These are phyloP conservation scores for Fusarium compactum DNA, from an alignment of 2,329 filamentous ascomycete species.

Conservation along the genomic window DNA sequence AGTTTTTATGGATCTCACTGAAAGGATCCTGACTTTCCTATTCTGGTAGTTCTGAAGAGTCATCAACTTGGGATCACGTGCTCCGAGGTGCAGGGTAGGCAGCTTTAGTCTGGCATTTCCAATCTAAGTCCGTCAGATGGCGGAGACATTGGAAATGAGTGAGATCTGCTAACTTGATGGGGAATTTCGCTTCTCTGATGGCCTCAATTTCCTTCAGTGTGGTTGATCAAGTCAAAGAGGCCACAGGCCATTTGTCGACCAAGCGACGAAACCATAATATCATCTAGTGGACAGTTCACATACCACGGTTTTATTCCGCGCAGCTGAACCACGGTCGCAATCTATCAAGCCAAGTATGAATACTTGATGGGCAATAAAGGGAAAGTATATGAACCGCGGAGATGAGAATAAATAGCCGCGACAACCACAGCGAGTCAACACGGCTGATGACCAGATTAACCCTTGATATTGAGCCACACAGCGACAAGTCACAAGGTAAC, in stretches of 20 bases:
- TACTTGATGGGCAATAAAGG: not conserved
- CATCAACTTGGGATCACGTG: constrained; percentile 16
- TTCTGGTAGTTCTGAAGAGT: constrained; percentile 6
- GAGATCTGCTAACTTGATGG: not conserved
- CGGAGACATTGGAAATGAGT: not conserved
- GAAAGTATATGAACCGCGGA: not conserved
- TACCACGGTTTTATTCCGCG: accelerated
- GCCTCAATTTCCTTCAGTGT: not conserved
- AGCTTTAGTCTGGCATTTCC: not conserved
- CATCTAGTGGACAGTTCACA: not conserved
- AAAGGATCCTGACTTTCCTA: constrained; percentile 18
- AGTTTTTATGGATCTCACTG: constrained; percentile 31
- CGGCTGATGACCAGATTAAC: not conserved
- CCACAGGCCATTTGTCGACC: accelerated
- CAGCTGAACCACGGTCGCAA: not conserved
- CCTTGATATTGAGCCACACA: not conserved
- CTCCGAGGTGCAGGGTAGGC: constrained; percentile 4
- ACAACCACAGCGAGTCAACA: not conserved
- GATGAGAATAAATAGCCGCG: no score
- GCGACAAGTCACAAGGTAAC: not conserved
- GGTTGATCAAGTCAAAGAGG: not conserved
- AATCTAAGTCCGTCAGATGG: not conserved
- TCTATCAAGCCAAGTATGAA: not conserved
- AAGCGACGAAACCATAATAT: not conserved
- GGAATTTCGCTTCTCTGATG: not conserved